Base-by-base conservation (phyloP, 768 basidiomycete species). In the Trametes villosa region DNA sequence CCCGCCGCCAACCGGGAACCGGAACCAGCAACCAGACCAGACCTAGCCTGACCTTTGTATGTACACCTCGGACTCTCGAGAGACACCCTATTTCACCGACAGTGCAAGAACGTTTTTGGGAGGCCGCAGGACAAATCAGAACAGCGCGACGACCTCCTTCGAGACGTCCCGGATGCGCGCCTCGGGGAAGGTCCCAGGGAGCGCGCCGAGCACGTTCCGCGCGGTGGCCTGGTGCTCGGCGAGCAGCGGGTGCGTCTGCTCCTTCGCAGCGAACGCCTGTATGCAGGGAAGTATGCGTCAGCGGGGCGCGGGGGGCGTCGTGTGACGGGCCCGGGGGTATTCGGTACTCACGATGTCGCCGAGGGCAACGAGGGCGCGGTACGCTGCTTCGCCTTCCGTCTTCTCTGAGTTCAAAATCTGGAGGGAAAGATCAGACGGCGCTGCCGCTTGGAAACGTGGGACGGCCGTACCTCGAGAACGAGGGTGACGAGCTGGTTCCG, bases 291-390 rank as follows among this genome's bases (percentile, higher is more conserved):
- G 17, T 17, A 34, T 53, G 41, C 6, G 22, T 22, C 2, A 22
- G 8, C 12, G 44, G n/a, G 3, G 12, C 4, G n/a, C 13, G 15
- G 20, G 24, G 18, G 4, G 15, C 52, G 24, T 11, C 15, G 20
- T 22, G 8, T 5, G 42, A 4, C n/a, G 53, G 22, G 33, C n/a
- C n/a, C n/a, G n/a, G n/a, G n/a, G n/a, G n/a, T n/a, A n/a, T n/a
- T n/a, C n/a, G n/a, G n/a, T n/a, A 42, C 44, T n/a, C 34, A 91
- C 91, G 31, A 84, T 71, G 71, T 93, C 92, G 24, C 91, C 91
- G 12, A 93, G 77, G 6, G 83, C 91, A 29, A 91, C 89, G 12
- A 87, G 75, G 9, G 84, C 78, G 34, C 91, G 86, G 70, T 92
- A 92, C 26, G 79, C 80, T 4, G 88, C 83, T 66, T 93, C 91